Evolutionary conservation across 257 asterid genomes (phyloP), one percentile per base, ranked within the genome.

Genomic region (Schizonepeta tenuifolia): DNA sequence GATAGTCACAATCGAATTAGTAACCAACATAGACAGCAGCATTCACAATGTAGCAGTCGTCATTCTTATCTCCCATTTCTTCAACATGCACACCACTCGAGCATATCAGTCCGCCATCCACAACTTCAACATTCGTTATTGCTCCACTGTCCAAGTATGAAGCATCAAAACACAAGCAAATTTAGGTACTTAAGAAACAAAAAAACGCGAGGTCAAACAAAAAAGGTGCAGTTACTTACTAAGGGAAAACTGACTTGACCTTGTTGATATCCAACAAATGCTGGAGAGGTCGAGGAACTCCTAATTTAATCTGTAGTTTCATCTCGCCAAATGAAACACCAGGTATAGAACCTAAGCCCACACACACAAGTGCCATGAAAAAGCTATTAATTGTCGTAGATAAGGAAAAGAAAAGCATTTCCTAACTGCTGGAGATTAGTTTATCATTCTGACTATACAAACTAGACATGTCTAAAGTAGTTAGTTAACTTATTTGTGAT

Each of bases 11-110:
- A 14, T 57, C 71, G 65, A 73, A 74, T 81, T 79, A 94, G 67
- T 91, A 94, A 61, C 99, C 99, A 82, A 94, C 95, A 74, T 94
- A 94, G 40, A 91, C 97, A 72, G 96, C 99, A 24, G 97, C 99
- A 79, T 89, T 94, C 53, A 94, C 99, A 51, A 94, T 87, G 83
- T 89, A 94, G 78, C 98, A 94, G 69, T 87, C 88, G 0, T 94
- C 97, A 72, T 89, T 91, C 78, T 79, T 89, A 83, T 94, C 99
- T 64, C 97, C 99, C 99, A 94, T 91, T 75, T 94, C 97, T 80
- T 94, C 96, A 38, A 94, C 99, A 20, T 33, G 88, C 74, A 94
- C 97, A 15, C 99, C 99, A 68, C 97, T 91, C 6, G 97, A 91
- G 84, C 97, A 89, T 79, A 89, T 82, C 69, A 94, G 78, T 44